Base-by-base conservation (phyloP, 192 early-diverging fungal genomes). In the Entophlyctis luteolus region DNA sequence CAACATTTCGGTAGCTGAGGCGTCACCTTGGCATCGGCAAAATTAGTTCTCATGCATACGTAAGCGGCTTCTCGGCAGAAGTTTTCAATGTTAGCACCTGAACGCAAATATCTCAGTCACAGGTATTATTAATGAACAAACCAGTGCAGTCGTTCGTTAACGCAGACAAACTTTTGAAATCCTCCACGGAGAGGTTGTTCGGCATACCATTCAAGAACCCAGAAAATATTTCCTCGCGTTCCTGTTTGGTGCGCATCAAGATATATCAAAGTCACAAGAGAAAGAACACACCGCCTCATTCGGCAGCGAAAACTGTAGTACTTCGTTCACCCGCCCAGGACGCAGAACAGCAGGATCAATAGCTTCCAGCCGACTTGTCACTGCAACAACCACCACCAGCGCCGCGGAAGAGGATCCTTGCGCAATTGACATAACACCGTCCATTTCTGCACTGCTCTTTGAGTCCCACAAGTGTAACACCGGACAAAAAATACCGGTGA, bases 281-380 rank as follows among this genome's bases (percentile, higher is more conserved):
- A 35, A 28, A 10, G 22, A 22, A 20, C 4, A n/a, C 31, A 72
- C 62, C 72, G 88, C 75, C 31, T 60, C 65, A 48, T 86, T 72
- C 14, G 92, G 92, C 2, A 78, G 36, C 12, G 78, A 76, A 27
- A 94, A 76, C 47, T 82, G 66, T 35, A 94, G 71, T 59, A 88
- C 84, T 59, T 91, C 85, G 71, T 93, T 93, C 36, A 96, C 75
- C 10, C 93, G 84, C 23, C 92, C 92, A 10, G 93, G 92, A 39
- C 93, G 84, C 71, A 94, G 53, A 28, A 96, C 80, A 2, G 93
- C 92, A 1, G 83, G 58, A 79, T 94, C 92, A 22, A 96, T 84
- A 3, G 81, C 73, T 31, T 90, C 75, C 10, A 84, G 85, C 5
- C 88, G 79, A 57, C 84, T 92, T 25, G 92, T 93, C 3, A 90